Evolutionary conservation across 345 rosid genomes (phyloP).

Genomic region (Populus davidiana): DNA sequence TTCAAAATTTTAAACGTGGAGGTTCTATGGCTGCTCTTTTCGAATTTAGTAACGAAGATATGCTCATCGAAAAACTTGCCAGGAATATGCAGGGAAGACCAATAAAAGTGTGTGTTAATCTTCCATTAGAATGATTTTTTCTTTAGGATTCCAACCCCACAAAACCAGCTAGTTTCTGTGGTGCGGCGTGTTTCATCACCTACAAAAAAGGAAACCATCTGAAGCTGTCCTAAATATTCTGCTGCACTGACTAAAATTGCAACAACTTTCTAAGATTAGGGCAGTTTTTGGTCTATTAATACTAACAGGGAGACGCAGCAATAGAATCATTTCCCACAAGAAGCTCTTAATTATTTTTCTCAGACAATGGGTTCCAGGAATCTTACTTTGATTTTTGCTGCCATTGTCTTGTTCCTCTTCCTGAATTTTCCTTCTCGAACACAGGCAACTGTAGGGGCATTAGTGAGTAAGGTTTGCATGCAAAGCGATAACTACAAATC

Average conservation of each 20-base stretch:
- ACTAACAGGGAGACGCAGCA: not conserved
- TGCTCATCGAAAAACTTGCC: not conserved
- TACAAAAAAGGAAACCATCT: not conserved
- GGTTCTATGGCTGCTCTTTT: no score
- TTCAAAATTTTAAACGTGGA: not conserved
- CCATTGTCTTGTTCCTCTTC: not conserved
- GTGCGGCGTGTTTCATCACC: no score
- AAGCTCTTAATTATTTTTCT: not conserved
- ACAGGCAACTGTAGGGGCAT: not conserved
- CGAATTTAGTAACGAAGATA: not conserved
- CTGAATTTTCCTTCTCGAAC: not conserved
- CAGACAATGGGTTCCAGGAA: conserved; percentile 6
- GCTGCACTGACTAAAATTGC: not conserved
- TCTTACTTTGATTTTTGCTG: not conserved
- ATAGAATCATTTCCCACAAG: not conserved
- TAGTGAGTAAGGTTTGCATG: not conserved
- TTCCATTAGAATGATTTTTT: not conserved
- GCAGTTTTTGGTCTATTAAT: not conserved
- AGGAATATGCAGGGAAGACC: not conserved
- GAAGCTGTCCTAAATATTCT: not conserved
- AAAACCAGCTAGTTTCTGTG: not conserved
- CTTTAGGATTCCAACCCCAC: not conserved
- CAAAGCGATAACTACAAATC: not conserved
- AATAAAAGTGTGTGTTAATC: not conserved
- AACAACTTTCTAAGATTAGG: not conserved